phyloP scores from a whole-genome alignment of 441 rosid genomes.

The Flueggea neowawraea region DNA sequence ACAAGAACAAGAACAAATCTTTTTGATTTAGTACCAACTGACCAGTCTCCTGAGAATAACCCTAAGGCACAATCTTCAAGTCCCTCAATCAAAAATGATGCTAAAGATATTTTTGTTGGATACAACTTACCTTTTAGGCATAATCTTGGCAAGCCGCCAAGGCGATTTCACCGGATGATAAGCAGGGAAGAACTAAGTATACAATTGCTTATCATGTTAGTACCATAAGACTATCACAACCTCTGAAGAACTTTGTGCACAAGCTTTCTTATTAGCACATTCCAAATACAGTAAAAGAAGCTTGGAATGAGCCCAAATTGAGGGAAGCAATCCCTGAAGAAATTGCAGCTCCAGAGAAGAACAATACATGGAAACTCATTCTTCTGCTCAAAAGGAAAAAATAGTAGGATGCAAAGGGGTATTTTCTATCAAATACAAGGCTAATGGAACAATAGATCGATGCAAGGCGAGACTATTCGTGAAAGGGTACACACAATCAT shows the following conservation, averaged over 20 bases:
- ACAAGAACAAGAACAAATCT: no score
- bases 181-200: background rate
- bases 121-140: constrained; percentile 3
- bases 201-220: background rate
- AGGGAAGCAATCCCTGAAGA: background rate
- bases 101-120: background rate
- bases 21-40: background rate
- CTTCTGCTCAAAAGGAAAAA: background rate
- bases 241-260: background rate
- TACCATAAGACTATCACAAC: background rate
- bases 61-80: background rate
- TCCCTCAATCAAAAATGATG: background rate
- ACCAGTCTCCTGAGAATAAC: constrained; percentile 6
- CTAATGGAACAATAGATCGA: no score
- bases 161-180: background rate
- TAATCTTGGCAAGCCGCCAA: background rate
- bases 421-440: background rate
- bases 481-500: no score
- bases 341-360: background rate
- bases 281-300: background rate
- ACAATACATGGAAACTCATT: background rate
- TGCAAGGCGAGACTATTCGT: no score
- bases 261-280: background rate
- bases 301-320: background rate
- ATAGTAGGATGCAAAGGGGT: background rate